These are phyloP conservation scores for Anisodus acutangulus DNA, from an alignment of 257 asterid genomes.

Conservation along the genomic window DNA sequence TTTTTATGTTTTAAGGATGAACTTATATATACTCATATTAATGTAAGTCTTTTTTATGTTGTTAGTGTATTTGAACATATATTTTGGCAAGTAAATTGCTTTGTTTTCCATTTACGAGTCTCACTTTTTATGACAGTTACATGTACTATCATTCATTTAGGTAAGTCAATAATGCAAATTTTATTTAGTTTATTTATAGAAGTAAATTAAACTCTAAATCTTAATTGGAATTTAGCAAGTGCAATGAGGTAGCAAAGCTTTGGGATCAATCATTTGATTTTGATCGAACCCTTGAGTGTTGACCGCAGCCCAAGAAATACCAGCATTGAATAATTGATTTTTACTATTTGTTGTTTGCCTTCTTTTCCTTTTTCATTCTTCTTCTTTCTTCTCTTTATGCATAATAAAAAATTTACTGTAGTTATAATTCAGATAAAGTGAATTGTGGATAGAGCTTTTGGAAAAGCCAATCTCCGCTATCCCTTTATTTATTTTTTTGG, in stretches of 20 bases:
- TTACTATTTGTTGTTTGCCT: conserved; percentile 42
- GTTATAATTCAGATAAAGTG: not conserved
- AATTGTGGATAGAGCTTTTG: conserved; percentile 27
- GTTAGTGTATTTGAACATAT: no score
- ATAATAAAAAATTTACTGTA: not conserved
- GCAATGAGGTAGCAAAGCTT: conserved; percentile 47
- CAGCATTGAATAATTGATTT: conserved; percentile 54
- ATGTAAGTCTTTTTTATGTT: no score
- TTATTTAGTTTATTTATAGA: no score
- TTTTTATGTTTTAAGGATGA: no score
- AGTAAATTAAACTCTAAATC: no score
- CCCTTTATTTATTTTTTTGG: not conserved
- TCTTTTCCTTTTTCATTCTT: conserved; percentile 17
- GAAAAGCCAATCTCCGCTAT: conserved; percentile 12
- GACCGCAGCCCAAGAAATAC: conserved; percentile 60
- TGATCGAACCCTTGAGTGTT: conserved; percentile 39
- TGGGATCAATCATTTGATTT: conserved; percentile 68
- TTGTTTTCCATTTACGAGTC: no score
- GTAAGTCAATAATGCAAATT: no score
- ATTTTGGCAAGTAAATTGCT: no score
- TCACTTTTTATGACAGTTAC: no score
- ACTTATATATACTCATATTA: no score
- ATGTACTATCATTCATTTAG: no score
- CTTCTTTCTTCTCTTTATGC: conserved; percentile 27
- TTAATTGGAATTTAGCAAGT: not conserved